Conservation (phyloP, 2,329 filamentous ascomycete genomes). For the Paraphoma chrysanthemicola region DNA sequence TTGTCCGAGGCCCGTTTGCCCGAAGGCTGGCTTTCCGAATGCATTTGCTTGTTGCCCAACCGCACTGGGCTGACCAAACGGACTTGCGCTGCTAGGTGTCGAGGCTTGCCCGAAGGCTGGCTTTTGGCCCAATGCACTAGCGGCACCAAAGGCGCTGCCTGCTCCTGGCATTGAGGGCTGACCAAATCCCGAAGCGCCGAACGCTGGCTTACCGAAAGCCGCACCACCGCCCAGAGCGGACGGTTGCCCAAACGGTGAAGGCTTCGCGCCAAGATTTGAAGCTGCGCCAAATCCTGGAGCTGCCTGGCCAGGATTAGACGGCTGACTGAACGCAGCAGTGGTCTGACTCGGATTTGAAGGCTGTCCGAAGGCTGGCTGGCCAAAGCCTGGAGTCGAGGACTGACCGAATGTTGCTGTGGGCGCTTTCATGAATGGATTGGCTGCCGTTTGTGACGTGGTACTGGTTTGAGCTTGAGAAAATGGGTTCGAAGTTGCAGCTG, state of each 20-base stretch:
- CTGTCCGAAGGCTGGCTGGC: conserved; percentile 49
- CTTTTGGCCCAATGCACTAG: conserved; percentile 19
- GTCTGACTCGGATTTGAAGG: conserved; percentile 35
- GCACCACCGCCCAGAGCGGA: conserved; percentile 32
- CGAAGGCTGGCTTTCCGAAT: conserved; percentile 53
- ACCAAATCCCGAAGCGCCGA: conserved; percentile 45
- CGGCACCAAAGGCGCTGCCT: conserved; percentile 29
- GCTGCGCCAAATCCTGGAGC: conserved; percentile 50
- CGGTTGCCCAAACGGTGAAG: conserved; percentile 40
- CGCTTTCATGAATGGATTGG: conserved; percentile 48
- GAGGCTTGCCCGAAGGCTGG: conserved; percentile 46
- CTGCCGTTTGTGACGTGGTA: conserved; percentile 21
- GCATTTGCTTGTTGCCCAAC: conserved; percentile 36
- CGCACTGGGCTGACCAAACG: conserved; percentile 42
- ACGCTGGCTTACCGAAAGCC: conserved; percentile 51
- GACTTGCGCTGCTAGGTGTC: conserved; percentile 31
- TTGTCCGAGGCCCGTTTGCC: conserved; percentile 52
- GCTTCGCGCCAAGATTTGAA: conserved; percentile 32
- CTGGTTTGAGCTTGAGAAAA: conserved; percentile 17
- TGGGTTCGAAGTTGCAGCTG: conserved; percentile 8
- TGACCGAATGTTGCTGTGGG: conserved; percentile 44
- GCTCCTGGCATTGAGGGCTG: conserved; percentile 43
- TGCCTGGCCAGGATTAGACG: conserved; percentile 36
- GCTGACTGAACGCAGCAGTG: conserved; percentile 49
- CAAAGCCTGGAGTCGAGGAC: conserved; percentile 36